Conservation (phyloP, 2,329 filamentous ascomycete genomes). For the Cercospora citrullina region DNA sequence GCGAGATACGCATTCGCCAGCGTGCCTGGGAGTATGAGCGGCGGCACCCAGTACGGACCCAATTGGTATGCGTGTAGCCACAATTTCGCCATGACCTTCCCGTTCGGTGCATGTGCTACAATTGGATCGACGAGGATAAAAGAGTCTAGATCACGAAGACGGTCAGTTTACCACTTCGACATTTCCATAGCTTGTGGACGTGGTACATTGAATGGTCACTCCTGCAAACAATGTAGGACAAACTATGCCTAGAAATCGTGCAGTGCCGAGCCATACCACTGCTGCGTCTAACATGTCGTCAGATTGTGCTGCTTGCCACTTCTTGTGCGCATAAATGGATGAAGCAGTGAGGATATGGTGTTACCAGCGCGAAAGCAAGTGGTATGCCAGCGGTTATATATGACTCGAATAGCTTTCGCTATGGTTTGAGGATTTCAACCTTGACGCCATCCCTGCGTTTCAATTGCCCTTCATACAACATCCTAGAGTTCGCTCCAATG, state of each 20-base stretch:
- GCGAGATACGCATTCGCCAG: slow-evolving; percentile 38
- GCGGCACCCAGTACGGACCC: slow-evolving; percentile 41
- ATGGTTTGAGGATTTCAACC: background rate
- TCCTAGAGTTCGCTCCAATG: background rate
- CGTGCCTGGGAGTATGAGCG: slow-evolving; percentile 40
- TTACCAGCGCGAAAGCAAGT: background rate
- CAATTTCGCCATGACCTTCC: slow-evolving; percentile 42
- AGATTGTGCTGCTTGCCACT: background rate
- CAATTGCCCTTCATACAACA: background rate
- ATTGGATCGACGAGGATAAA: slow-evolving; percentile 42
- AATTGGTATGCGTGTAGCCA: slow-evolving; percentile 45
- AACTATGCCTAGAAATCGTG: slow-evolving; percentile 31
- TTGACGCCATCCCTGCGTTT: background rate
- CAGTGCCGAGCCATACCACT: background rate
- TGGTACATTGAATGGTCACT: slow-evolving; percentile 29
- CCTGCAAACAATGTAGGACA: slow-evolving; percentile 29
- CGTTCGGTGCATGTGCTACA: slow-evolving; percentile 35
- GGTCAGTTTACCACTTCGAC: slow-evolving; percentile 1
- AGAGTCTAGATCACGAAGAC: slow-evolving; percentile 30
- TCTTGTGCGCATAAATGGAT: background rate
- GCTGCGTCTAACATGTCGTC: background rate
- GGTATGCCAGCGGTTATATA: background rate
- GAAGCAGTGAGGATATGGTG: background rate
- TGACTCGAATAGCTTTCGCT: background rate
- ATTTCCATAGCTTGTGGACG: background rate